Evolutionary conservation across 495 filamentous ascomycete species (phyloP), one percentile per base, ranked within the genome.

Genomic region (Glarea lozoyensis): DNA sequence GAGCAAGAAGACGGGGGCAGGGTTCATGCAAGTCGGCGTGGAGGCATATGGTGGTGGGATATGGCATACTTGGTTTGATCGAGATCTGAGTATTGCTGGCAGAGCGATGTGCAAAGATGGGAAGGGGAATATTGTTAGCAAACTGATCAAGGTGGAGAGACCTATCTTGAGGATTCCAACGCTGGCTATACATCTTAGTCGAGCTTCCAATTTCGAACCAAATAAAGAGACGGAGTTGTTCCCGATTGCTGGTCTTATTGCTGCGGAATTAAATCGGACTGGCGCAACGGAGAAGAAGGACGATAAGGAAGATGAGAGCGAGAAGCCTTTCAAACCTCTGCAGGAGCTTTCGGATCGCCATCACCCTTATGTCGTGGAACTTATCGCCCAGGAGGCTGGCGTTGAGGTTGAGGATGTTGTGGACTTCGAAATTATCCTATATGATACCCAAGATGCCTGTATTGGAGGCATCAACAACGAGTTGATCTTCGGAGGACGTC

Each of bases 201-300:
- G 88, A 13, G 79, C 85, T 50, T 75, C 86, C 40, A 81, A 67
- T 42, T 98, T 98, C 53, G 62, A 80, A 19, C 95, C 94, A 60
- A 97, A 97, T 69, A 95, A 94, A 67, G 92, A 99, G 66, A 84
- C 82, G 12, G 92, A 99, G 58, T 64, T 99, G 30, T 88, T 93
- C 52, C 92, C 92, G 4, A 96, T 99, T 53, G 81, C 84, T 4
- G 93, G 92, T 19, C 71, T 97, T 25, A 81, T 84, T 18, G 78
- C 84, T 23, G 84, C 86, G 5, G 89, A 94, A 60, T 73, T 99
- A 43, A 94, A 95, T 66, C 72, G 86, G 43, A 72, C 73, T 18
- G 72, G 72, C 24, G 58, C 54, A 23, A 49, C 49, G 2, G 18
- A 6, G 56, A 70, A 42, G 45, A 55, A 18, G 21, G 47, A 47